Percentiles rank a stretch among this genome's conserved stretches.
phyloP scores from a whole-genome alignment of 495 filamentous ascomycete genomes.

The Aspergillus coremiiformis region DNA sequence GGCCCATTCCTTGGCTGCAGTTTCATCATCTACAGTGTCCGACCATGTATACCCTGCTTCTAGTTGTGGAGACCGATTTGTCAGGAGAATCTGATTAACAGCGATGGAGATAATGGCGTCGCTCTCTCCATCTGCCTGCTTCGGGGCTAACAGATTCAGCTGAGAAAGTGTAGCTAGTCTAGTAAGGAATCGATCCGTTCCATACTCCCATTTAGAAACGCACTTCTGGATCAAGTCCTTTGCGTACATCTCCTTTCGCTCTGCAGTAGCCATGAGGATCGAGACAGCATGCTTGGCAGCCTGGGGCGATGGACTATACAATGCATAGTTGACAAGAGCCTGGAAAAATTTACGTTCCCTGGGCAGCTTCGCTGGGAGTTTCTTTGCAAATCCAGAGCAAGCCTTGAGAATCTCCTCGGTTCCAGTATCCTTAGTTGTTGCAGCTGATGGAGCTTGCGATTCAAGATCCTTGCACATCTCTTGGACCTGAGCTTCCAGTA shows the following conservation, averaged over 20 bases:
- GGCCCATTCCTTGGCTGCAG: constrained; percentile 79
- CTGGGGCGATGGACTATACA: constrained; percentile 71
- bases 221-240: constrained; percentile 72
- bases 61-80: constrained; percentile 51
- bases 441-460: constrained; percentile 64
- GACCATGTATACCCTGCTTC: constrained; percentile 54
- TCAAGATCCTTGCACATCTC: constrained; percentile 84
- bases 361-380: constrained; percentile 76
- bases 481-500: constrained; percentile 85
- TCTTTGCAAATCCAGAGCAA: constrained; percentile 79
- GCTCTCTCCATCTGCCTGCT: constrained; percentile 62
- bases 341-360: constrained; percentile 78
- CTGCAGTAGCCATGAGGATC: constrained; percentile 72
- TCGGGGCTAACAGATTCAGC: constrained; percentile 67
- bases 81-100: constrained; percentile 64
- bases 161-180: constrained; percentile 79
- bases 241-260: constrained; percentile 79
- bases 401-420: constrained; percentile 88
- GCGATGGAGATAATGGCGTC: constrained; percentile 75
- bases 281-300: constrained; percentile 91
- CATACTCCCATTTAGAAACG: constrained; percentile 70
- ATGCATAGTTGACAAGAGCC: constrained; percentile 69
- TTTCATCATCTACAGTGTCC: constrained; percentile 69
- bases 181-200: constrained; percentile 68
- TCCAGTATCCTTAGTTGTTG: constrained; percentile 54